These are phyloP conservation scores for Tephrocybe rancida DNA, from an alignment of 768 basidiomycete genomes.

Conservation along the genomic window DNA sequence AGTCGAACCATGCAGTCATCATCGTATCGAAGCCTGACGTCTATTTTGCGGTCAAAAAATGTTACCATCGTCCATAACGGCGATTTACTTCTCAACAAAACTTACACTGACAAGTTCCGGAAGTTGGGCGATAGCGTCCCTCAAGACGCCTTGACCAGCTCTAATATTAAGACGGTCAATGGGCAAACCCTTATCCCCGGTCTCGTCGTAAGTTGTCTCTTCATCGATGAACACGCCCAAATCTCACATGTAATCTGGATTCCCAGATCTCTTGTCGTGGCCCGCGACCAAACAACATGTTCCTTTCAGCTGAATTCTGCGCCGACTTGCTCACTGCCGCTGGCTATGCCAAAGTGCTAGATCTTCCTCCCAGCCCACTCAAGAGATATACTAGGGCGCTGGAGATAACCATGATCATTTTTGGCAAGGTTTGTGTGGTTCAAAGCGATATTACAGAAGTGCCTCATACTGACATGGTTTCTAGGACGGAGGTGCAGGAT, in stretches of 20 bases:
- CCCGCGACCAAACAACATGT: constrained; percentile 50
- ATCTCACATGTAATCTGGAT: background rate
- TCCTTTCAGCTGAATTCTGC: constrained; percentile 43
- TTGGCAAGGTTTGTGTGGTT: constrained; percentile 49
- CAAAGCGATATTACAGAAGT: too few species aligned
- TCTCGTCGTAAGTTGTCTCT: constrained; percentile 49
- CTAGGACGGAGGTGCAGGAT: constrained; percentile 43
- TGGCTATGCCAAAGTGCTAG: constrained; percentile 51
- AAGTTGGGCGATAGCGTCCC: constrained; percentile 50
- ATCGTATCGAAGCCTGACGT: constrained; percentile 15
- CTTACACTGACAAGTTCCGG: constrained; percentile 58
- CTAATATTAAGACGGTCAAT: constrained; percentile 49
- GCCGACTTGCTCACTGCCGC: constrained; percentile 33
- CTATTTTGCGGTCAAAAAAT: constrained; percentile 39
- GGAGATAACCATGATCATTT: constrained; percentile 58
- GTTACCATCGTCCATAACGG: constrained; percentile 65
- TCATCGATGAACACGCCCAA: background rate
- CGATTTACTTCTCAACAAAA: constrained; percentile 51
- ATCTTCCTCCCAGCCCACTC: constrained; percentile 61
- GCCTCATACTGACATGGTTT: too few species aligned
- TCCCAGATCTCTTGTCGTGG: constrained; percentile 39
- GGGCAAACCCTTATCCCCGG: constrained; percentile 54
- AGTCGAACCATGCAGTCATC: constrained; percentile 10
- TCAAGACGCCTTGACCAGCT: constrained; percentile 36
- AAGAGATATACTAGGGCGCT: constrained; percentile 45